Evolutionary conservation across 1,284 basidiomycete species (phyloP), one percentile per base, ranked within the genome.

Genomic region (Tranzscheliella williamsii): DNA sequence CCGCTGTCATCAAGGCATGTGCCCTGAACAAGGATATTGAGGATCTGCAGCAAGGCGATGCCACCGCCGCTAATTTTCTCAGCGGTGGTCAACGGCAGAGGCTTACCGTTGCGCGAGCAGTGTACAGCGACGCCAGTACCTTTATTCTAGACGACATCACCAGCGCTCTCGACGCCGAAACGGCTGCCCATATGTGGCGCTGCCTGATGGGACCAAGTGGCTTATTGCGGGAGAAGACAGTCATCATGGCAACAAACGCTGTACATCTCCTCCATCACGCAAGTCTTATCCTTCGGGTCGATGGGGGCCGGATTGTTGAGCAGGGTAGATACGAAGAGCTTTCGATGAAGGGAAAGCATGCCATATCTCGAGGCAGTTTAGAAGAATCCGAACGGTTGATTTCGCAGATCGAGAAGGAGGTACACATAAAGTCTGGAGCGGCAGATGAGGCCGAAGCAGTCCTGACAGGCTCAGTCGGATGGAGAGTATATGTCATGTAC

Each of bases 111-210:
- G 75, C 75, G 22, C 55, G 74, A 6, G 67, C 75, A 4, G 33
- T 76, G 17, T 77, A 76, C 49, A 67, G 66, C 27, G 64, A 60
- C 17, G 69, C 72, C 7, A 38, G 56, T 4, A 49, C 64, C 1
- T 60, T 67, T n/a, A 31, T 77, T 1, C 52, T 77, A 3, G 75
- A 75, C 44, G 75, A 77, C 42, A 68, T 77, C 27, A 67, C 74
- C 12, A 65, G 72, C 13, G 72, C 73, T 2, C 85, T 91, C 2
- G 88, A 91, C 70, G 84, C 86, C 5, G 54, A 67, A 42, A 72
- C 70, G 21, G 86, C 83, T 49, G 85, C 87, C 29, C 81, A 82
- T 38, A 45, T 75, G 42, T 72, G 67, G 67, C 38, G 46, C 8
- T 36, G 44, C 18, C 46, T 72, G 5, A 55, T 72, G 48, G 63